Evolutionary conservation across 495 filamentous ascomycete species (phyloP), one percentile per base, ranked within the genome.

Genomic region (Trichoderma reesei): DNA sequence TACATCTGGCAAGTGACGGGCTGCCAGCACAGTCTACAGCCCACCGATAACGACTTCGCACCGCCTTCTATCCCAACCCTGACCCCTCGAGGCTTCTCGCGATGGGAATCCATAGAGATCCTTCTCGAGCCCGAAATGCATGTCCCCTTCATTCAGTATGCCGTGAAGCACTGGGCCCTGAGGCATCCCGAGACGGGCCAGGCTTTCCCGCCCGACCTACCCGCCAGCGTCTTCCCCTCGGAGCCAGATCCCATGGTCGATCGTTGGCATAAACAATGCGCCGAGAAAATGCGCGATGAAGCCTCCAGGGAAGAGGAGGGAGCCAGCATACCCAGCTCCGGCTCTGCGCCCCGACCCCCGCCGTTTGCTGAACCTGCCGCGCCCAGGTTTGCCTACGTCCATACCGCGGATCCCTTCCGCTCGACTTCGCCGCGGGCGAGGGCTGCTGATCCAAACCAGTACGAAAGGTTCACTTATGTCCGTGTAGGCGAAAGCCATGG

Each of bases 41-140:
- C 88, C 0, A 83, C 85, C 20, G 75, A 79, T 13, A 84, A 92
- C 67, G 85, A 88, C 56, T 96, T 88, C 70, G 80, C 82, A 2
- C 75, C 86, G 11, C 94, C 94, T 0, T 84, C 83, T 1, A 80
- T 96, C 42, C 94, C 94, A 10, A 89, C 91, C 14, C 77, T 98
- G 63, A 92, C 91, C 44, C 78, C 82, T 0, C 84, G 83, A 67
- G 94, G 94, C 33, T 98, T 96, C 72, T 87, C 93, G 46, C 86
- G 88, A 70, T 98, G 93, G 92, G 90, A 97, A 79, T 89, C 90
- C 2, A 91, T 98, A 16, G 91, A 98, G 75, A 76, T 96, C 37
- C 80, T 98, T 38, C 82, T 98, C 13, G 90, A 88, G 62, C 94
- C 95, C 2, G 87, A 91, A 66, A 90, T 93, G 69, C 93, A 98